Conservation (phyloP, 805 yeast species). For the Kuraishia ogatae region DNA sequence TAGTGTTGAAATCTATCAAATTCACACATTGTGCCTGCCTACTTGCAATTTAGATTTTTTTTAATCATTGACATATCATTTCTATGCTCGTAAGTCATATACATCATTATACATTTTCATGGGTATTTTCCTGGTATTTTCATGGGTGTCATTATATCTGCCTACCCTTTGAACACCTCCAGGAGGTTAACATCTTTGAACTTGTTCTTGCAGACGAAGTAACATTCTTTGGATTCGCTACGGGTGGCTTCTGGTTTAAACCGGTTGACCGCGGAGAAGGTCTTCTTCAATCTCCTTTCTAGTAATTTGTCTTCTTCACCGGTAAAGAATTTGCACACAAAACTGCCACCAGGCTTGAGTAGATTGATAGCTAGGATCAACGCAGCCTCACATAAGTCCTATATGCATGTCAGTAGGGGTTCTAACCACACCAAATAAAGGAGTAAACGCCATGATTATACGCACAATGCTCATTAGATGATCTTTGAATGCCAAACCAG, state of each 20-base stretch:
- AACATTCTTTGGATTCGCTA: slow-evolving; percentile 72
- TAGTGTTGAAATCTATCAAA: background rate
- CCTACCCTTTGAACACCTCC: slow-evolving; percentile 27
- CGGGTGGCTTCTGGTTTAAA: slow-evolving; percentile 81
- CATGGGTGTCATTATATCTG: too few species aligned
- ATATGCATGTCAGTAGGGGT: slow-evolving; percentile 1
- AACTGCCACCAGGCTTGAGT: slow-evolving; percentile 60
- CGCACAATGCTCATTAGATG: slow-evolving; percentile 71
- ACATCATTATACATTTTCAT: too few species aligned
- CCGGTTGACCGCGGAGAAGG: slow-evolving; percentile 55
- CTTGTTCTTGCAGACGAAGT: slow-evolving; percentile 61
- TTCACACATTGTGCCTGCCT: background rate
- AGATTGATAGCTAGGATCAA: slow-evolving; percentile 63
- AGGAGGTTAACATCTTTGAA: slow-evolving; percentile 30
- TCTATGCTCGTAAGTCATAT: background rate
- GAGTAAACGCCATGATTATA: slow-evolving; percentile 7
- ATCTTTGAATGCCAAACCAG: slow-evolving; percentile 75
- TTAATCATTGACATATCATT: too few species aligned
- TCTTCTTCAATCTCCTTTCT: slow-evolving; percentile 46
- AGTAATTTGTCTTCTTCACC: slow-evolving; percentile 70
- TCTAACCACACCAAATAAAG: background rate
- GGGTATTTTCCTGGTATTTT: too few species aligned
- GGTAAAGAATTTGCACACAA: slow-evolving; percentile 78
- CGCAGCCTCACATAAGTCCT: slow-evolving; percentile 89
- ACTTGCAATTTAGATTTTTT: background rate